Evolutionary conservation across 164 flowering plant genomes (phyloP), one percentile per base, ranked within the genome.

Genomic region (Stephania cephalantha): DNA sequence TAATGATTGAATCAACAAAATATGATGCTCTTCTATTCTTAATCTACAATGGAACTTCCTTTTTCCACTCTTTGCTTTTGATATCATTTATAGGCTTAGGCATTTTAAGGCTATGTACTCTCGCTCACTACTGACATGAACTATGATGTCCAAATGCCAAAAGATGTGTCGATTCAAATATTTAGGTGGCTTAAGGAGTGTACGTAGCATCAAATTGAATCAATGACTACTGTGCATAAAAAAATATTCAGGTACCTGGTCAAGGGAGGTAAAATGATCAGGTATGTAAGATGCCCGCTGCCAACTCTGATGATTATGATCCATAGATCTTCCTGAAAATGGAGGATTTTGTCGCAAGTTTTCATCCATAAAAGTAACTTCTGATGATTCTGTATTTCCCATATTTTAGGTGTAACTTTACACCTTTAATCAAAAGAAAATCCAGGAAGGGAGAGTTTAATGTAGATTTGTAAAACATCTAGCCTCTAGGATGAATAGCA

Each of bases 311-410:
- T 42, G 25, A 46, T 44, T 20, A 31, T 15, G 46, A 58, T 58
- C 67, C 48, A 35, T 35, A 1, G 74, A 58, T 9, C 48, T 61
- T 20, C 44, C 67, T 55, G 67, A 13, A 72, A 8, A 58, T 22
- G 44, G 35, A 31, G 67, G 66, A 72, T 67, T 65, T 58, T 35
- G 74, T 61, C 46, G 66, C 7, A 72, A 52, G 74, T 72, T 29
- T 53, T 52, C 74, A 72, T 72, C 66, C 55, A 11, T 46, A 15
- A n/a, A 55, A 17, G 46, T 31, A 72, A 31, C 74, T 9, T 55
- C 74, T 22, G 9, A 58, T 42, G 74, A 72, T 18, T 58, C 68
- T 44, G 50, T 55, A 58, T 72, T 72, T 13, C 74, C 74, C 74
- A 72, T 72, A 17, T 15, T 8, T 35, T 71, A 53, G 44, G 13